Base-by-base conservation (phyloP, 1,284 basidiomycete species). In the Cystobasidium sp. region DNA sequence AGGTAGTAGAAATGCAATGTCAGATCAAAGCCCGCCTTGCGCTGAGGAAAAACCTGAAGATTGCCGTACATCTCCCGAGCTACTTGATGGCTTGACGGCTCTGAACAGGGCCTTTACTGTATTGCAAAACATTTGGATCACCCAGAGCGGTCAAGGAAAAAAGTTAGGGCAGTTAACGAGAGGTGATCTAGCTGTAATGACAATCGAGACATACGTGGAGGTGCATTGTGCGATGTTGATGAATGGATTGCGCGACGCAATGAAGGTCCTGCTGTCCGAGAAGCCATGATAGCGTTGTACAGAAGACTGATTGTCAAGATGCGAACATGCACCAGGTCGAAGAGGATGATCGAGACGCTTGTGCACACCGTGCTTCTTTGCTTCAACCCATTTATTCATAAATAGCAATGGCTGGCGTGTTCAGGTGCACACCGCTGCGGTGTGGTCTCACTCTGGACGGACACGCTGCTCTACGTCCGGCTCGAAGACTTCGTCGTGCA, bases 161-260 rank as follows among this genome's bases (percentile, higher is more conserved):
- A 59, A 59, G 43, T 18, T 6, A 59, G 20, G 56, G 56, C 56
- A n/a, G 37, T 59, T 39, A 59, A 31, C 56, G 7, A 41, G 9
- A 41, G 31, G 0, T 14, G 16, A 3, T 16, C 16, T 7, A 31
- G 46, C 20, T 63, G 16, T 12, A 37, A 14, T 2, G 20, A n/a
- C n/a, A 41, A 8, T 7, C 6, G 20, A n/a, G 8, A 66, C 64
- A 7, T 49, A 61, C 58, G 12, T n/a, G 58, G 31, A n/a, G 51
- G 37, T 31, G 64, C 64, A 41, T 39, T 66, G n/a, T 14, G 18
- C 7, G 16, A 37, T 12, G 51, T 7, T 47, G 64, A 52, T 7
- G 47, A 66, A 41, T 66, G 64, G 6, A 66, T 8, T 18, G 64
- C 64, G 39, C 64, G 64, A 22, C 51, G 47, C 9, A 53, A 18